Base-by-base conservation (phyloP, 73 alveolate species). In the Paramecium sexaurelia region DNA sequence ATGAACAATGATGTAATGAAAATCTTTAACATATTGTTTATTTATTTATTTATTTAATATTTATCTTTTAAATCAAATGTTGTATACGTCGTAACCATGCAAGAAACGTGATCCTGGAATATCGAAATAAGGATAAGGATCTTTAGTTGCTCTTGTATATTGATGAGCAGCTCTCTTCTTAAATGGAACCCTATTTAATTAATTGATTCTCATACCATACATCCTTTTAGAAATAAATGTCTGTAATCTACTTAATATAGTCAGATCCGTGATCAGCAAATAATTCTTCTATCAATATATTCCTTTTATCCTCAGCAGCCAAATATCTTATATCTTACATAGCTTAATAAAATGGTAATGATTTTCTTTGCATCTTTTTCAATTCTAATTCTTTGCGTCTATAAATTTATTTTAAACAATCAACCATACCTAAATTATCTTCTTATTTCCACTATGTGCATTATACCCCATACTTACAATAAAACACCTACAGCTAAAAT, bases 361-460 rank as follows among this genome's bases (percentile, higher is more conserved):
- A 69, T 55, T 86, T 86, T 40, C 93, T 86, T 22, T 86, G 27
- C 55, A 86, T 20, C 27, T 75, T 75, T 55, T 55, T 37, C 68
- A 86, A 61, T 24, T 86, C 93, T 26, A 20, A 5, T 29, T 86
- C 93, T 86, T 75, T 86, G 41, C 93, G 93, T 43, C 93, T 86
- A 86, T n/a, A n/a, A n/a, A 26, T 7, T 56, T 29, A 36, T 86
- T 61, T n/a, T 27, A 22, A 29, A 24, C 3, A 61, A 17, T 51
- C 67, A 71, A 22, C 40, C 4, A 47, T 86, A 86, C 93, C 32
- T 61, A 39, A 86, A 61, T 32, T 61, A 45, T 55, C 85, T 86
- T 61, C 85, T 86, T 26, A 86, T 47, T 86, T 86, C 86, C 68
- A 61, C 68, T 51, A 86, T 35, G 17, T 86, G 56, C 26, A 51